These are phyloP conservation scores for Talaromyces sp. DNA, from an alignment of 2,329 filamentous ascomycete species.

Conservation along the genomic window DNA sequence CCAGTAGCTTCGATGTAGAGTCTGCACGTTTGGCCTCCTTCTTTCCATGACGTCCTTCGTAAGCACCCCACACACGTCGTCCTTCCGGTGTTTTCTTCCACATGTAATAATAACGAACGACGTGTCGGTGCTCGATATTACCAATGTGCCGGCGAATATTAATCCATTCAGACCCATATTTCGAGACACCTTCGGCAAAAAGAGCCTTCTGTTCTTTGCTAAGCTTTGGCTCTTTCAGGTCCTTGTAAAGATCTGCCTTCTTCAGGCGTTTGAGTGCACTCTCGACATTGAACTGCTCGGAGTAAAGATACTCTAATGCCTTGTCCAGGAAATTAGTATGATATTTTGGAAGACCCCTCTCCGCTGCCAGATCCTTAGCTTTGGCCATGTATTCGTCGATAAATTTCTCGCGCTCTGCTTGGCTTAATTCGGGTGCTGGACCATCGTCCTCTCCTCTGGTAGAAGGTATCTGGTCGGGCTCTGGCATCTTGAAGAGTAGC, in stretches of 20 bases:
- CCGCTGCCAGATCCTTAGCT: constrained; percentile 59
- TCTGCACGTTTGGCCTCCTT: constrained; percentile 68
- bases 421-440: constrained; percentile 31
- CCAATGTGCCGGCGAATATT: constrained; percentile 74
- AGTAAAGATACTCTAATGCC: constrained; percentile 67
- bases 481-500: constrained; percentile 72
- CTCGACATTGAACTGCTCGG: constrained; percentile 65
- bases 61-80: constrained; percentile 83
- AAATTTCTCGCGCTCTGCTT: constrained; percentile 48
- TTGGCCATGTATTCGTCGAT: constrained; percentile 72
- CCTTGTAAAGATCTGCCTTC: constrained; percentile 60
- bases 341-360: constrained; percentile 64
- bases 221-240: constrained; percentile 79
- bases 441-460: constrained; percentile 39
- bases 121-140: constrained; percentile 70
- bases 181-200: constrained; percentile 85
- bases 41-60: constrained; percentile 79
- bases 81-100: constrained; percentile 95
- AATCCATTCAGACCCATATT: constrained; percentile 85
- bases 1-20: constrained; percentile 68
- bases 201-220: constrained; percentile 74
- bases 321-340: constrained; percentile 87
- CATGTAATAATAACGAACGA: constrained; percentile 91
- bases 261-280: constrained; percentile 66
- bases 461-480: constrained; percentile 43